Conservation (phyloP, 2,329 filamentous ascomycete species). For the Diaporthe ilicicola region DNA sequence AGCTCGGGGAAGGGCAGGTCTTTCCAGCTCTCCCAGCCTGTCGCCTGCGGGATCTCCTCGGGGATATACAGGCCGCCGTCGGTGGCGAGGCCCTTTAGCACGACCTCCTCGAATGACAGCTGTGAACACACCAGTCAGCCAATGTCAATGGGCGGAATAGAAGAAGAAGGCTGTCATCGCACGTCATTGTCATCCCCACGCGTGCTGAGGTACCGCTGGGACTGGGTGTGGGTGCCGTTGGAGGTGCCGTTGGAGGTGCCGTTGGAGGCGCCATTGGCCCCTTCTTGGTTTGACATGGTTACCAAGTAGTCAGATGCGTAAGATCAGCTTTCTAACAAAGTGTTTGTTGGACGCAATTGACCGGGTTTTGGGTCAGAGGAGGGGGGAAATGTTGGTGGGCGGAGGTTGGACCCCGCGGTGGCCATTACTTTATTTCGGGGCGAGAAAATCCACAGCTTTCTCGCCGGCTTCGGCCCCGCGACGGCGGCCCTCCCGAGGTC, state of each 20-base stretch:
- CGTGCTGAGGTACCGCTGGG: conserved; percentile 61
- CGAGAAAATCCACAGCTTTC: conserved; percentile 20
- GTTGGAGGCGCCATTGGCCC: conserved; percentile 45
- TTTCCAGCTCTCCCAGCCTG: conserved; percentile 71
- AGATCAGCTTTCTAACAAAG: neutral
- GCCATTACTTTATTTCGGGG: neutral
- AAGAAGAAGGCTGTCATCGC: conserved; percentile 37
- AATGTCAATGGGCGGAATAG: conserved; percentile 22
- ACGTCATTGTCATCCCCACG: conserved; percentile 60
- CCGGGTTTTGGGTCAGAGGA: neutral
- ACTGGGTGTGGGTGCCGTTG: conserved; percentile 51
- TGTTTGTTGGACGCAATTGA: neutral
- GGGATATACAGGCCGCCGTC: conserved; percentile 93
- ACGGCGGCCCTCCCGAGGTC: neutral
- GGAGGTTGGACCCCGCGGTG: conserved; percentile 11
- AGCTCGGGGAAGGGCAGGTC: conserved; percentile 82
- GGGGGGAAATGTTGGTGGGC: neutral
- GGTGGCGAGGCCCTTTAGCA: conserved; percentile 85
- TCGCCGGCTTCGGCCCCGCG: conserved; percentile 21
- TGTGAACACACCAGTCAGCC: conserved; percentile 43
- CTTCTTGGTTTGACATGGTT: conserved; percentile 54
- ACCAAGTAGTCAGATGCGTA: neutral
- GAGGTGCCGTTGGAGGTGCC: no score
- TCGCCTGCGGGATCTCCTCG: conserved; percentile 73
- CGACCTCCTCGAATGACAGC: conserved; percentile 91